These are phyloP conservation scores for Actinomortierella ambigua DNA, from an alignment of 371 early-diverging fungal species.

Conservation along the genomic window DNA sequence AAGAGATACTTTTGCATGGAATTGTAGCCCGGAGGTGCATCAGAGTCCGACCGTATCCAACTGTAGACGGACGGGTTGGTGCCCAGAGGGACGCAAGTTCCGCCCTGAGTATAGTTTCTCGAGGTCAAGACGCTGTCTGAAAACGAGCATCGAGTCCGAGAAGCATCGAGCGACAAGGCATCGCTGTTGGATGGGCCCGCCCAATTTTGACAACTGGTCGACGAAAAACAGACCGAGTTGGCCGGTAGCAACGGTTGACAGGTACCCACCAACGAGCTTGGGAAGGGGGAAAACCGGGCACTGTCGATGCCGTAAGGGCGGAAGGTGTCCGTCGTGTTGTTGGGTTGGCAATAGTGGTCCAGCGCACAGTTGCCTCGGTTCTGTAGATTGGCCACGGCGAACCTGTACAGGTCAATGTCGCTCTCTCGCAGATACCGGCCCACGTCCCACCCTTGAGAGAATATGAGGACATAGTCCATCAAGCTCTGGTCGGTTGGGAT, in stretches of 20 bases:
- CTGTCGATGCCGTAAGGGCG: background rate
- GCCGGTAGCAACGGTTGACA: conserved; percentile 18
- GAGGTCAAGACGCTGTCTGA: too few species aligned
- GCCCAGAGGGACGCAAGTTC: background rate
- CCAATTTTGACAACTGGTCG: conserved; percentile 23
- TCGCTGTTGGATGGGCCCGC: background rate
- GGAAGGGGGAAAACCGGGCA: background rate
- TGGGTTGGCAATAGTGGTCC: conserved; percentile 21
- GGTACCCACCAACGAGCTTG: conserved; percentile 17
- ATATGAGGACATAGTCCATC: background rate
- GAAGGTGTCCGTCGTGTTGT: background rate
- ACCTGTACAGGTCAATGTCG: conserved; percentile 8
- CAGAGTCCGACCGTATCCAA: conserved; percentile 9
- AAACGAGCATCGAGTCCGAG: conserved; percentile 21
- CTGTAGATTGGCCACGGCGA: background rate
- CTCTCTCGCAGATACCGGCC: too few species aligned
- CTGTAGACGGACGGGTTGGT: background rate
- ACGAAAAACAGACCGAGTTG: conserved; percentile 9
- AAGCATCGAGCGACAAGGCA: background rate
- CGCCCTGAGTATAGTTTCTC: background rate
- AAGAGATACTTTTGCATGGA: too few species aligned
- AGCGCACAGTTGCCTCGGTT: conserved; percentile 37
- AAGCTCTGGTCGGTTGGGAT: conserved; percentile 6
- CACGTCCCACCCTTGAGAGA: too few species aligned
- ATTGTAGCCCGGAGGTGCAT: conserved; percentile 5